A percentile compares a stretch with the other conserved stretches of the same genome.
Evolutionary conservation across 768 basidiomycete species (phyloP).

Genomic region (Rhizopogon sp.): DNA sequence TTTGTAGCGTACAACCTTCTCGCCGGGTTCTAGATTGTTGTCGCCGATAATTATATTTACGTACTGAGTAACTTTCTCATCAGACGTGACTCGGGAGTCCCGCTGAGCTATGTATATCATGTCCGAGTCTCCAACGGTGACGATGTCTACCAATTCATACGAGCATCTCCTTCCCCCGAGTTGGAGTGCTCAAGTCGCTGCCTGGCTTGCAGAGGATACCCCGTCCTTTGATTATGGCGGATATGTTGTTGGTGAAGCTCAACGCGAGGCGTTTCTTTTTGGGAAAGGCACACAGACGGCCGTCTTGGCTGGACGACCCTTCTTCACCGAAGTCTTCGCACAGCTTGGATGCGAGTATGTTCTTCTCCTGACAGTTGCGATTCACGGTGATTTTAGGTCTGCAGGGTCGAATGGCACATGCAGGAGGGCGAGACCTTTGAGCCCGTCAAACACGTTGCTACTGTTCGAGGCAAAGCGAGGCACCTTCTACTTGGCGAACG

Average conservation of each 20-base stretch:
- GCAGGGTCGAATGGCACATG: constrained; percentile 91
- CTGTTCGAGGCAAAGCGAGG: constrained; percentile 85
- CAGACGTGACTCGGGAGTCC: neutral
- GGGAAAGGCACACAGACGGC: constrained; percentile 80
- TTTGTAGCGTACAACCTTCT: neutral
- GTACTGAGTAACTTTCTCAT: neutral
- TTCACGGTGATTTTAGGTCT: neutral
- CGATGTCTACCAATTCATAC: constrained; percentile 20
- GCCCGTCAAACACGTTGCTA: constrained; percentile 82
- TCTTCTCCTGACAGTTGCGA: neutral
- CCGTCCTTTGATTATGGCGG: constrained; percentile 97
- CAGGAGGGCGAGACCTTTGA: constrained; percentile 79
- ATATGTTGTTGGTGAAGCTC: constrained; percentile 89
- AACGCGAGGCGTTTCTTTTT: constrained; percentile 80
- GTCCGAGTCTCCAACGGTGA: too few relatives aligned
- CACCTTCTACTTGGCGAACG: constrained; percentile 89
- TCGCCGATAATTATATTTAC: neutral
- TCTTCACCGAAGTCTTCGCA: constrained; percentile 88
- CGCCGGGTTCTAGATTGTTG: neutral
- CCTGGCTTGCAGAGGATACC: constrained; percentile 90
- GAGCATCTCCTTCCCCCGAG: constrained; percentile 86
- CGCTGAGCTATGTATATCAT: too few relatives aligned
- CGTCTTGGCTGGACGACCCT: constrained; percentile 91
- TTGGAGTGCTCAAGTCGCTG: constrained; percentile 78
- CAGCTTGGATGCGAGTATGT: constrained; percentile 89